A percentile compares a stretch with the other conserved stretches of the same genome.
Evolutionary conservation across 2,329 filamentous ascomycete genomes (phyloP).

Genomic region (Fusarium tuaranense): DNA sequence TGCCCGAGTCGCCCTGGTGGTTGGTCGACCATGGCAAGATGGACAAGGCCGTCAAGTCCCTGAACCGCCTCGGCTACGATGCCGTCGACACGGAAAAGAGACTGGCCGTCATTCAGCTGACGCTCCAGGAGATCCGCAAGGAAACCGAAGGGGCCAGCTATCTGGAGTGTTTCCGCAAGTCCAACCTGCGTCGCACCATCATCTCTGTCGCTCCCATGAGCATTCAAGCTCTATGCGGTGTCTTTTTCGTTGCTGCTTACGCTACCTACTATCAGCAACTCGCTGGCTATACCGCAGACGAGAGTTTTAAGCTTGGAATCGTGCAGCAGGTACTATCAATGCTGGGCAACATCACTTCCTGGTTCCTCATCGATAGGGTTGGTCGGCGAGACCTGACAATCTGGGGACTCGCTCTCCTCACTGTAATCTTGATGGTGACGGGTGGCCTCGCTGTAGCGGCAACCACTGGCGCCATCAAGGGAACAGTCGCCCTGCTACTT

Average conservation of each 20-base stretch:
- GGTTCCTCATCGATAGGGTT: slow-evolving; percentile 35
- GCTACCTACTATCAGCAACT: slow-evolving; percentile 36
- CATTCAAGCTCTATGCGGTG: slow-evolving; percentile 31
- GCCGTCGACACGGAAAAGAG: slow-evolving; percentile 24
- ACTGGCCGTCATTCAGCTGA: slow-evolving; percentile 25
- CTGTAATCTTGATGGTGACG: slow-evolving; percentile 22
- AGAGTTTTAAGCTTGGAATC: slow-evolving; percentile 31
- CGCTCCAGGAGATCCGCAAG: slow-evolving; percentile 25
- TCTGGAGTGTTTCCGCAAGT: slow-evolving; percentile 37
- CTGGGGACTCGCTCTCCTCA: slow-evolving; percentile 22
- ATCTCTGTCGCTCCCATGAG: slow-evolving; percentile 35
- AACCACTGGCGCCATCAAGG: slow-evolving; percentile 25
- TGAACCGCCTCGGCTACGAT: slow-evolving; percentile 22
- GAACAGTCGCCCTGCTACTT: slow-evolving; percentile 25
- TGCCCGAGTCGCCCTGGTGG: slow-evolving; percentile 38
- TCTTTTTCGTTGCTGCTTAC: slow-evolving; percentile 30
- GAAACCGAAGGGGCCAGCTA: slow-evolving; percentile 31
- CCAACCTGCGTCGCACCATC: slow-evolving; percentile 35
- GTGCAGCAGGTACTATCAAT: slow-evolving; percentile 33
- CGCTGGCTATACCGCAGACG: slow-evolving; percentile 29
- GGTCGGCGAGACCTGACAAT: slow-evolving; percentile 29
- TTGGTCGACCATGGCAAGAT: slow-evolving; percentile 20
- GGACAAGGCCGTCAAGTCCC: slow-evolving; percentile 19
- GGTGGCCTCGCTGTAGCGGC: slow-evolving; percentile 29
- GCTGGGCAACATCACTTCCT: slow-evolving; percentile 32